Base-by-base conservation (phyloP, 306 rosid genomes). In the Ormosia emarginata region DNA sequence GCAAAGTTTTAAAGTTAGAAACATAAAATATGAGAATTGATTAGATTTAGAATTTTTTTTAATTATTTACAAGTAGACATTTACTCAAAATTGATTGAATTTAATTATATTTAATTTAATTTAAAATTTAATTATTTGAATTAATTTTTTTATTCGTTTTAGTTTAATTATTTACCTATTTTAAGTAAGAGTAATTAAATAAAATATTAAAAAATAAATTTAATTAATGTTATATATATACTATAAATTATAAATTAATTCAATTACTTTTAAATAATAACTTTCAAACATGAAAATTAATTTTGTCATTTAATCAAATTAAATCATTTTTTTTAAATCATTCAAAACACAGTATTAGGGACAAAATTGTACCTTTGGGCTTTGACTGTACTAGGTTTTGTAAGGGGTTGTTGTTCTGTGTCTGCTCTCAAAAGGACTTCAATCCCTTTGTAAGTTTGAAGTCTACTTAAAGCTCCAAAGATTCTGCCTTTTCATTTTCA, bases 321-420 rank as follows among this genome's bases (percentile, higher is more conserved):
- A 32, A 50, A 49, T 71, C 7, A 8, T 33, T 33, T 32, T 10
- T 8, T 39, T 71, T 33, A 14, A 46, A 49, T 49, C 6, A 52
- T 34, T 71, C 5, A 12, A 17, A 67, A 32, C 44, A 29, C 3
- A 43, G n/a, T 15, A n/a, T 17, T 43, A 33, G 79, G 83, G 83
- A 37, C 74, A 80, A 80, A 53, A 7, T 59, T 52, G 67, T 74
- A 65, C 75, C 67, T 53, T 43, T 33, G 44, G 3, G 24, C 24
- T 24, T 10, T 53, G 41, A 52, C 52, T 49, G 53, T 73, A 81
- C 75, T 55, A 66, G 85, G 75, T 74, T 55, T 81, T 30, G 5
- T 32, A 50, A 53, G 61, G 62, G 18, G 11, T 12, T 8, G 70
- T 7, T 18, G 41, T 24, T 52, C 24, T 0, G 4, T 24, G 8